Percentiles rank a stretch among this genome's conserved stretches.
Evolutionary conservation across 2,329 filamentous ascomycete genomes (phyloP).

Genomic region (Chalara sp.): DNA sequence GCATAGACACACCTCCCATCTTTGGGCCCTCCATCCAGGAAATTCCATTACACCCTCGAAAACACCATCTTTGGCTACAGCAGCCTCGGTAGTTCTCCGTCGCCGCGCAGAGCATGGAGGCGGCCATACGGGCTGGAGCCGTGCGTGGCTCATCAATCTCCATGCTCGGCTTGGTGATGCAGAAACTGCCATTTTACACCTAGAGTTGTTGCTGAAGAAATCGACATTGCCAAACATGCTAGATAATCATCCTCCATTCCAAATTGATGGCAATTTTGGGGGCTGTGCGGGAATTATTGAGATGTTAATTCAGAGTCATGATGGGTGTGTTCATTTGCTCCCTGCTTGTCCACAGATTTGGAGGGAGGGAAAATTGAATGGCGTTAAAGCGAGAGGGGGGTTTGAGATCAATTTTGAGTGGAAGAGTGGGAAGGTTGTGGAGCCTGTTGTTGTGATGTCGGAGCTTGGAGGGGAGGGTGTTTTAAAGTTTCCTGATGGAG

Average conservation of each 20-base stretch:
- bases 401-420: conserved; percentile 33
- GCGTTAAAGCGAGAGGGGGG: conserved; percentile 29
- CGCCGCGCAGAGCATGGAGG: conserved; percentile 32
- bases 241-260: conserved; percentile 39
- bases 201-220: conserved; percentile 32
- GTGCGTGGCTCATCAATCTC: conserved; percentile 39
- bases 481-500: conserved; percentile 9
- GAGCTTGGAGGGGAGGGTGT: conserved; percentile 1
- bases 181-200: conserved; percentile 30
- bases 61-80: conserved; percentile 24
- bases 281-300: conserved; percentile 40
- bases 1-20: conserved; percentile 38
- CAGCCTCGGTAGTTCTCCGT: conserved; percentile 24
- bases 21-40: conserved; percentile 37
- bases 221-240: conserved; percentile 39
- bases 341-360: conserved; percentile 32
- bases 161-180: conserved; percentile 36
- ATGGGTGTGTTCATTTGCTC: conserved; percentile 29
- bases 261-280: conserved; percentile 45
- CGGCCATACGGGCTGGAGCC: conserved; percentile 41
- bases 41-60: conserved; percentile 30
- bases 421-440: conserved; percentile 21
- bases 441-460: conserved; percentile 11
- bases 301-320: conserved; percentile 35
- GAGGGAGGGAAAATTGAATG: conserved; percentile 27